Conservation (phyloP, 306 rosid species). For the Psophocarpus tetragonolobus region DNA sequence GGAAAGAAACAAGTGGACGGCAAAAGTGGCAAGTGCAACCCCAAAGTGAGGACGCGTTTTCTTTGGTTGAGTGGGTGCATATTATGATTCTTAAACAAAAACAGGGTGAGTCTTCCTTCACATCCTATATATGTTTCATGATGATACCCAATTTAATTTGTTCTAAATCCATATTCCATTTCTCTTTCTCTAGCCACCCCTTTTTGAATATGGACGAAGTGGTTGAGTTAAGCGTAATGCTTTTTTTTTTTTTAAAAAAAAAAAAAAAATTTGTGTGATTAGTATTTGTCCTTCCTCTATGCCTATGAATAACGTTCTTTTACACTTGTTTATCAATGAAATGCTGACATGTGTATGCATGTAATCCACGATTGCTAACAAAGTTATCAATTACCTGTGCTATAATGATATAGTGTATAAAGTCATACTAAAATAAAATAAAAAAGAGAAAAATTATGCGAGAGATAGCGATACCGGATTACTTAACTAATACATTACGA, state of each 20-base stretch:
- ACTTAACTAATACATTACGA: neutral
- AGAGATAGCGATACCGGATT: neutral
- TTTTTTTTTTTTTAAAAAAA: neutral
- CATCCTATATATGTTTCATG: neutral
- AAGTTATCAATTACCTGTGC: neutral
- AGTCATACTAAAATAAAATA: neutral
- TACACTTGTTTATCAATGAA: neutral
- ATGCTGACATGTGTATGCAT: neutral
- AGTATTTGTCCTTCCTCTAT: neutral
- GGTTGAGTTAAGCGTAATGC: neutral
- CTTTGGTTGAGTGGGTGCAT: slow-evolving; percentile 45
- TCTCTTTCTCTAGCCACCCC: slow-evolving; percentile 25
- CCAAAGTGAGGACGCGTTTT: slow-evolving; percentile 50
- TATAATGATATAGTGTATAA: neutral
- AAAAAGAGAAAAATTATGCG: neutral
- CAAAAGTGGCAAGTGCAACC: neutral
- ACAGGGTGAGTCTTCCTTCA: neutral
- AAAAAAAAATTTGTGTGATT: slow-evolving; percentile 26
- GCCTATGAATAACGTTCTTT: slow-evolving; percentile 5
- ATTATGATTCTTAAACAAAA: slow-evolving; percentile 21
- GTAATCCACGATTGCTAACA: neutral
- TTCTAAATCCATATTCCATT: slow-evolving; percentile 8
- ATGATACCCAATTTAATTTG: slow-evolving; percentile 6
- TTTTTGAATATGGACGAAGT: slow-evolving; percentile 17
- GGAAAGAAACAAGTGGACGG: slow-evolving; percentile 20